Evolutionary conservation across 306 rosid genomes (phyloP).

Genomic region (Vachellia collinsii): DNA sequence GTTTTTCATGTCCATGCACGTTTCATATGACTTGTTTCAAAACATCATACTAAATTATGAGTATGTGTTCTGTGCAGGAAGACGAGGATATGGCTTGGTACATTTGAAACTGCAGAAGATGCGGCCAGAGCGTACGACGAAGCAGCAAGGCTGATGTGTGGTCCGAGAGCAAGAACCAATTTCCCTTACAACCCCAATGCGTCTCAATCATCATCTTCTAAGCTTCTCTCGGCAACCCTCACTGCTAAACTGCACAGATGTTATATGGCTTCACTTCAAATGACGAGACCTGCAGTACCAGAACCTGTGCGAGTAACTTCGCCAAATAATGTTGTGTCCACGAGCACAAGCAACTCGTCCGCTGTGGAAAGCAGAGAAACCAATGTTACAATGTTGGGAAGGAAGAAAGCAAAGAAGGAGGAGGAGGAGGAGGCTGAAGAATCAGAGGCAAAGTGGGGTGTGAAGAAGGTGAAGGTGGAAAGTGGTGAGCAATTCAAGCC

Average conservation of each 20-base stretch:
- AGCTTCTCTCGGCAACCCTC: slow-evolving; percentile 69
- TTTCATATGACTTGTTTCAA: neutral
- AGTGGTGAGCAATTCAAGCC: slow-evolving; percentile 44
- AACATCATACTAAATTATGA: neutral
- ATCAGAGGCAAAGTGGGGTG: slow-evolving; percentile 32
- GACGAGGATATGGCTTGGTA: slow-evolving; percentile 86
- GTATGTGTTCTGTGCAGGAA: slow-evolving; percentile 54
- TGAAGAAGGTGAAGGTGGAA: slow-evolving; percentile 50
- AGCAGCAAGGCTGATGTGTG: slow-evolving; percentile 81
- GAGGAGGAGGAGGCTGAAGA: slow-evolving; percentile 27
- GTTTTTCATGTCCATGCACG: slow-evolving; percentile 15
- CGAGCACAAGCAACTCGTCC: slow-evolving; percentile 18
- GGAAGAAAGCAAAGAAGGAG: slow-evolving; percentile 27
- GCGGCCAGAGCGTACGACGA: slow-evolving; percentile 83
- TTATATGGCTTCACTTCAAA: slow-evolving; percentile 70
- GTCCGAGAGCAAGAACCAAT: slow-evolving; percentile 65
- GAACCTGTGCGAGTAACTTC: slow-evolving; percentile 36
- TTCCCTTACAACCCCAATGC: slow-evolving; percentile 66
- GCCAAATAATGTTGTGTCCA: neutral
- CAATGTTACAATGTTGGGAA: slow-evolving; percentile 22
- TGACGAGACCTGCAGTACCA: slow-evolving; percentile 45
- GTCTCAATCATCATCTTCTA: slow-evolving; percentile 59
- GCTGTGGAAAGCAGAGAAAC: slow-evolving; percentile 21
- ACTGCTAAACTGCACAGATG: slow-evolving; percentile 71
- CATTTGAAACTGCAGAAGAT: slow-evolving; percentile 81